A percentile compares a stretch with the other conserved stretches of the same genome.
Evolutionary conservation across 495 filamentous ascomycete species (phyloP).

Genomic region (Xylaria scruposa): DNA sequence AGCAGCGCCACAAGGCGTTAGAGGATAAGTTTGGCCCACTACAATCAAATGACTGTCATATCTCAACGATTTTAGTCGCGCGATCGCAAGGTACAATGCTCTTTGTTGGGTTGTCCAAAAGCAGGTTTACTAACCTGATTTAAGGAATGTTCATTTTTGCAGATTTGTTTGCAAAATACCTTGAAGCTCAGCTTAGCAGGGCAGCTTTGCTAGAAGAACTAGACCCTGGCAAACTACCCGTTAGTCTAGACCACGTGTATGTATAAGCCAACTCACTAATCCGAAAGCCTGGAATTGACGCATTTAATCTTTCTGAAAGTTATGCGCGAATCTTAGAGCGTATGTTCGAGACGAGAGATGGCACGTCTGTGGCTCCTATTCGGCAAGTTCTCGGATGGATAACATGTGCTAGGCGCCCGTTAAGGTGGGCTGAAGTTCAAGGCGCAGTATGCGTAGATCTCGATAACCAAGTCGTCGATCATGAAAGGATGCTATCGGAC

Average conservation of each 20-base stretch:
- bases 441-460: conserved; percentile 46
- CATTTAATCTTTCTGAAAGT: not conserved
- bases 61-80: not conserved
- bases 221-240: conserved; percentile 26
- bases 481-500: conserved; percentile 36
- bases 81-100: not conserved
- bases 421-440: conserved; percentile 56
- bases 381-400: conserved; percentile 52
- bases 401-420: conserved; percentile 48
- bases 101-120: not conserved
- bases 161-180: conserved; percentile 49
- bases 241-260: conserved; percentile 23
- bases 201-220: conserved; percentile 42
- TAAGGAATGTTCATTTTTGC: conserved; percentile 59
- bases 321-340: conserved; percentile 12
- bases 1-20: not conserved
- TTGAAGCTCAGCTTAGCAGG: conserved; percentile 40
- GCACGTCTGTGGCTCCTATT: conserved; percentile 24
- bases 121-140: not conserved
- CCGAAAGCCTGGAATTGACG: not conserved
- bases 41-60: not conserved
- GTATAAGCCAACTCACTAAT: not conserved
- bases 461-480: conserved; percentile 33
- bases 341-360: conserved; percentile 21
- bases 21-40: conserved; percentile 9